Base-by-base conservation (phyloP, 1,139 yeast species). In the Yamadazyma blattariae region DNA sequence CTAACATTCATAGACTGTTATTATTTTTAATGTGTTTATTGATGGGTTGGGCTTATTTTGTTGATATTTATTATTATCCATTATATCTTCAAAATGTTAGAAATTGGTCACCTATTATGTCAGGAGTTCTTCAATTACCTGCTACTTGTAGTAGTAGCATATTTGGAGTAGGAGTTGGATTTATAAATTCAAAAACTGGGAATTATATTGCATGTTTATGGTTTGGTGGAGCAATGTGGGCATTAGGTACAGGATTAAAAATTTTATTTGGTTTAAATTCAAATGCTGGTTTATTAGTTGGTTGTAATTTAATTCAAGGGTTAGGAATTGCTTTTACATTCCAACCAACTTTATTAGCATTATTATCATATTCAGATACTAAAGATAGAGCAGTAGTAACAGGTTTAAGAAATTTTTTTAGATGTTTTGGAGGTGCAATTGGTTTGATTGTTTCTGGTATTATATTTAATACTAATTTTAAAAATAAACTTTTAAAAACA, bases 311-410 rank as follows among this genome's bases (percentile, higher is more conserved):
- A 16, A 28, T 70, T 3, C 64, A 67, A 54, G 81, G 81, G 6
- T 36, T 59, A 4, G 80, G 79, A 0, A 61, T 67, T 12, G 81
- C 79, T 2, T 61, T 61, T 39, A 69, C 74, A 5, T 74, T 76
- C 54, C 82, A 75, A 48, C 79, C 80, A 7, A 70, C 77, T 0
- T 58, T 75, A 56, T 64, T 75, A 10, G 78, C 79, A 0, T 65
- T 68, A 3, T 74, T 72, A 43, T 74, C 79, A 1, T 71, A 72
- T 34, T 66, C 77, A 4, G 52, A 48, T 28, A 59, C 61, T 29
- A 57, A 67, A 3, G 80, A 75, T 42, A 52, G 82, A 33, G 77
- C 81, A 0, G 75, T 75, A 5, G 74, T 73, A 7, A 74, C 76
- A 3, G 66, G 79, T 2, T 59, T 74, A 1, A 56, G 81, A 46